These are phyloP conservation scores for Dictyostelium discoideum DNA, from an alignment of 78 protist species.

Conservation along the genomic window dicty_2.7 NC_007090.3:3951501-3952000, in stretches of 20 bases:
- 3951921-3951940: slow-evolving; percentile 47
- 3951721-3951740: slow-evolving; percentile 47
- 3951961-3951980: background rate
- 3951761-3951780: background rate
- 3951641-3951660: background rate
- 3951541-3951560: slow-evolving; percentile 19
- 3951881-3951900: slow-evolving; percentile 31
- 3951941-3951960: background rate
- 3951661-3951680: background rate
- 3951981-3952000: background rate
- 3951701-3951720: background rate
- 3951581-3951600: slow-evolving; percentile 16
- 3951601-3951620: slow-evolving; percentile 42
- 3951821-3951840: slow-evolving; percentile 45
- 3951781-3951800: slow-evolving; percentile 70
- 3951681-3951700: background rate
- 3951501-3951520: slow-evolving; percentile 23
- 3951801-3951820: slow-evolving; percentile 46
- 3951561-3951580: slow-evolving; percentile 47
- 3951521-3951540: slow-evolving; percentile 22
- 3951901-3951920: slow-evolving; percentile 86
- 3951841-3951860: slow-evolving; percentile 6
- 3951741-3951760: slow-evolving; percentile 45
- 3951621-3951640: slow-evolving; percentile 34
- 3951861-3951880: slow-evolving; percentile 2